Evolutionary conservation across 108 stramenopile species (phyloP), one percentile per base, ranked within the genome.

Genomic region (Nitzschia palea): DNA sequence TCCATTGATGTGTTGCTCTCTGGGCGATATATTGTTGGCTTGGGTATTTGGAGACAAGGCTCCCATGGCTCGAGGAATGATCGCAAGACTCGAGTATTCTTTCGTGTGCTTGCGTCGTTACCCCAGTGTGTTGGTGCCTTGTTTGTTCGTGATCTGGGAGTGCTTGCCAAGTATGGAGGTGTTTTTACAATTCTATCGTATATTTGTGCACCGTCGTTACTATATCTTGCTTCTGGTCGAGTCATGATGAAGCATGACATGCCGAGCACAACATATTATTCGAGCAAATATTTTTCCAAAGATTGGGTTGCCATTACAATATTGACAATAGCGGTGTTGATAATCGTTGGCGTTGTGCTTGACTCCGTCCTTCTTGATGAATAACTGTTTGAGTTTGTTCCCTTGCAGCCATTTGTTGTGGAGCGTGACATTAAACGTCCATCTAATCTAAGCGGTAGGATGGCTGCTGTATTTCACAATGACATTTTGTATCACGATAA

Each of bases 11-110:
- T 43, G 31, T 27, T 65, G 30, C 12, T 43, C 25, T 12, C 34
- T 47, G 64, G 64, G 64, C 17, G 64, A 32, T 31, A 65, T 50
- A 32, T 51, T 50, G 64, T 20, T 29, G n/a, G 17, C 31, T 69
- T 33, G 25, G 23, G 25, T 27, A 23, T 67, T 42, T 67, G 57
- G 57, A 59, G 45, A 48, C 29, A 30, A 33, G 22, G 32, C 40
- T 17, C 43, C 20, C 6, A 31, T n/a, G 29, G 20, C 12, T 14
- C 45, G 4, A 30, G 32, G 23, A 22, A 22, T 28, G 28, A n/a
- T n/a, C n/a, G n/a, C n/a, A 26, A 31, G 28, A 12, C 14, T 4
- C 44, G 18, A 2, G 48, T 45, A 23, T 20, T 30, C 1, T 69
- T 69, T 45, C 68, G 68, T 2, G n/a, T 59, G 9, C 0, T 69